Percentiles rank a stretch among this genome's conserved stretches.
Conservation (phyloP, 129 eudicot species). For the Smallanthus sonchifolius region DNA sequence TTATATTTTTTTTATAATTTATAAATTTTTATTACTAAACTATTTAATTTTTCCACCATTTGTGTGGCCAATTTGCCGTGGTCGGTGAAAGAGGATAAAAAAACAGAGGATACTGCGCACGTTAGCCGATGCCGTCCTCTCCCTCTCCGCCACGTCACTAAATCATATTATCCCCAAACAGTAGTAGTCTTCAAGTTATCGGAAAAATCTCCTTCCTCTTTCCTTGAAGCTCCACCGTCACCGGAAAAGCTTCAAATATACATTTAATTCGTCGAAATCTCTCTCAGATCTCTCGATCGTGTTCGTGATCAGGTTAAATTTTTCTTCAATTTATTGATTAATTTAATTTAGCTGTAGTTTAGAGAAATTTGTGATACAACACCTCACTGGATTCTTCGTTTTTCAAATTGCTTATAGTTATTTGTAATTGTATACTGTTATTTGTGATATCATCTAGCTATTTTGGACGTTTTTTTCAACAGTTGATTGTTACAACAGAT, state of each 20-base stretch:
- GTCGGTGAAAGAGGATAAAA: slow-evolving; percentile 15
- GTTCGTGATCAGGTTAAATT: slow-evolving; percentile 16
- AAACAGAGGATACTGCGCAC: slow-evolving; percentile 14
- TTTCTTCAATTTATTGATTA: slow-evolving; percentile 15
- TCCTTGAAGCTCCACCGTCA: slow-evolving; percentile 10
- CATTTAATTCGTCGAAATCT: slow-evolving; percentile 24
- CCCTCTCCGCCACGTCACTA: slow-evolving; percentile 38
- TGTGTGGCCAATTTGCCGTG: slow-evolving; percentile 44
- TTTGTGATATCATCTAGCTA: neutral
- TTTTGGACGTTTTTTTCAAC: slow-evolving; percentile 9
- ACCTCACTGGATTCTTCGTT: too few relatives aligned
- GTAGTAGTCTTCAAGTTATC: slow-evolving; percentile 22
- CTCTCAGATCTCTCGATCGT: slow-evolving; percentile 9
- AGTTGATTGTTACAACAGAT: slow-evolving; percentile 1
- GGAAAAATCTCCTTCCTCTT: slow-evolving; percentile 6
- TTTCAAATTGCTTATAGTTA: too few relatives aligned
- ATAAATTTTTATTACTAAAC: too few relatives aligned
- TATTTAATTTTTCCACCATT: neutral
- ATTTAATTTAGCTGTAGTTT: too few relatives aligned
- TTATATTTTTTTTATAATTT: too few relatives aligned
- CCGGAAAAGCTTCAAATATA: slow-evolving; percentile 7
- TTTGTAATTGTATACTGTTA: neutral
- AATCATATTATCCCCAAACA: slow-evolving; percentile 16
- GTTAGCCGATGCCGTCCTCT: slow-evolving; percentile 24
- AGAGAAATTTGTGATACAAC: too few relatives aligned